These are phyloP conservation scores for Echium plantagineum DNA, from an alignment of 257 asterid species.

Conservation along the genomic window DNA sequence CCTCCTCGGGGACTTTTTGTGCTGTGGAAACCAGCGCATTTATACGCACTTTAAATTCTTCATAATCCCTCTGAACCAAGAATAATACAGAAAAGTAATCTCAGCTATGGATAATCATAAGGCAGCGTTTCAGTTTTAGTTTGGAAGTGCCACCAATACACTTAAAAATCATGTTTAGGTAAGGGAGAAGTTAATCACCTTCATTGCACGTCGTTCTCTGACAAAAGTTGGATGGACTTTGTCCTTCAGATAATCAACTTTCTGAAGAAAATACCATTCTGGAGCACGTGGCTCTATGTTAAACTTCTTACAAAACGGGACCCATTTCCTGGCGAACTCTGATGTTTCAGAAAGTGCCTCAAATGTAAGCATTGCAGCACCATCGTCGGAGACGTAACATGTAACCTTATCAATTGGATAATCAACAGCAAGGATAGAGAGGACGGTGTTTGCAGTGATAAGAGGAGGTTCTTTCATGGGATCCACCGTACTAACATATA, in stretches of 20 bases:
- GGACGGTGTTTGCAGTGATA: slow-evolving; percentile 91
- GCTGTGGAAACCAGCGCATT: slow-evolving; percentile 83
- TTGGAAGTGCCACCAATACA: background rate
- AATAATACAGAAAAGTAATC: no score
- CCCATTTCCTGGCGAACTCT: slow-evolving; percentile 95
- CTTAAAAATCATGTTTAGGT: background rate
- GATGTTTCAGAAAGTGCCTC: slow-evolving; percentile 97
- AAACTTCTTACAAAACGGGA: slow-evolving; percentile 84
- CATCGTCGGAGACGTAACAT: slow-evolving; percentile 94
- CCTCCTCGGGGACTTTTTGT: slow-evolving; percentile 91
- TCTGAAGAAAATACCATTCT: slow-evolving; percentile 81
- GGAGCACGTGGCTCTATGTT: slow-evolving; percentile 92
- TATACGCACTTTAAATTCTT: slow-evolving; percentile 78
- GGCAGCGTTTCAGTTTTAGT: background rate
- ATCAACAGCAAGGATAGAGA: slow-evolving; percentile 89
- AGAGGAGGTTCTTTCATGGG: slow-evolving; percentile 98
- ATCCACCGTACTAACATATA: slow-evolving; percentile 94
- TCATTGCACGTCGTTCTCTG: slow-evolving; percentile 97
- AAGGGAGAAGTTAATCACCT: slow-evolving; percentile 33
- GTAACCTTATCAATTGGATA: slow-evolving; percentile 87
- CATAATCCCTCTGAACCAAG: slow-evolving; percentile 74
- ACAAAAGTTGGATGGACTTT: slow-evolving; percentile 83
- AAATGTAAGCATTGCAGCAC: slow-evolving; percentile 98
- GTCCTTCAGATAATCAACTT: slow-evolving; percentile 79
- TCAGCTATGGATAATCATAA: background rate